These are phyloP conservation scores for Sclerotinia spermophila DNA, from an alignment of 2,329 filamentous ascomycete genomes.

Conservation along the genomic window DNA sequence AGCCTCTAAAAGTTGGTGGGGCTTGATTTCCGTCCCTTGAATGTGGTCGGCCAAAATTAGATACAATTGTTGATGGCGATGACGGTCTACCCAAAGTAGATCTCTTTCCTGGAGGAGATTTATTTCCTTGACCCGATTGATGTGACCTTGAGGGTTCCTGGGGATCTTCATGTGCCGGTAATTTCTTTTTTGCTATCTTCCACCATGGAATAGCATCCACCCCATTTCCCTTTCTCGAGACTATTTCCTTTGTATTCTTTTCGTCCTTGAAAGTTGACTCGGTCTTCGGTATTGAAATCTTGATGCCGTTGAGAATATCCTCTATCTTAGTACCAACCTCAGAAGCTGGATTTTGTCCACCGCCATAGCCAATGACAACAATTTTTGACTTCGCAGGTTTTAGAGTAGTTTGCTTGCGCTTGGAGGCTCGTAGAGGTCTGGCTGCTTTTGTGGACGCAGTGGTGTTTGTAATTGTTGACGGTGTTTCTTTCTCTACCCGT, in stretches of 20 bases:
- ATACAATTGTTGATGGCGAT: slow-evolving; percentile 15
- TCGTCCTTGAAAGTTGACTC: background rate
- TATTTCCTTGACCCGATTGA: background rate
- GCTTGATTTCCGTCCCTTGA: slow-evolving; percentile 37
- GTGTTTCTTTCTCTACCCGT: background rate
- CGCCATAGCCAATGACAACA: slow-evolving; percentile 58
- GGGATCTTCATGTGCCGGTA: background rate
- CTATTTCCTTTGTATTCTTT: slow-evolving; percentile 1
- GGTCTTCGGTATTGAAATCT: background rate
- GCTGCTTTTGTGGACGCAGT: background rate
- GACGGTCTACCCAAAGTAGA: background rate
- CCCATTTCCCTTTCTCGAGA: slow-evolving; percentile 1
- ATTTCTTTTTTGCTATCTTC: slow-evolving; percentile 18
- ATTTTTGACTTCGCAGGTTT: slow-evolving; percentile 38
- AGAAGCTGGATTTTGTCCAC: slow-evolving; percentile 43
- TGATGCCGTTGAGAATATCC: slow-evolving; percentile 49
- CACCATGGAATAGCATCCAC: slow-evolving; percentile 18
- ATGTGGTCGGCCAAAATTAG: background rate
- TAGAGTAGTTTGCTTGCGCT: background rate
- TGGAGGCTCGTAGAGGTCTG: slow-evolving; percentile 5
- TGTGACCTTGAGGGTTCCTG: slow-evolving; percentile 9
- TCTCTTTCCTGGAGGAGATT: background rate
- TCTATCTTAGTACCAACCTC: slow-evolving; percentile 59
- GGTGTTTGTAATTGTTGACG: background rate
- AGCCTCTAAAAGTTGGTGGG: slow-evolving; percentile 25